Base-by-base conservation (phyloP, 1,284 basidiomycete genomes). In the Malassezia psittaci region DNA sequence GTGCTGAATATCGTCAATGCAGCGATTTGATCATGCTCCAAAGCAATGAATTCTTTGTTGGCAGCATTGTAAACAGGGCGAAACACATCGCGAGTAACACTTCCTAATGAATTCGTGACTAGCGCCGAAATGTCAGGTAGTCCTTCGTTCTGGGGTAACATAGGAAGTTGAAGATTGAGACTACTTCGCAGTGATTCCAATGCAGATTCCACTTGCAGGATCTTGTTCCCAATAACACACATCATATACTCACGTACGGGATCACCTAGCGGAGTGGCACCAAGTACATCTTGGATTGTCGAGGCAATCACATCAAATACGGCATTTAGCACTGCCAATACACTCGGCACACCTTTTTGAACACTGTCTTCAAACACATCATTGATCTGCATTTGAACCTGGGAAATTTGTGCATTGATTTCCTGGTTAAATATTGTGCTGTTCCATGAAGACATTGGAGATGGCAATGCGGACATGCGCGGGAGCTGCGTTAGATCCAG, bases 171-270 rank as follows among this genome's bases (percentile, higher is more conserved):
- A 18, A 57, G 19, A 18, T n/a, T 18, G 9, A 42, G 33, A 15
- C 46, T 40, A 9, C 33, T 18, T 38, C 37, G 51, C 21, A 47
- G 19, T 41, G 33, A 42, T 4, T 6, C 16, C 13, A 52, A 32
- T 18, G 38, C 37, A 12, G 16, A 24, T 18, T 57, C 55, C 6
- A 33, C 38, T 12, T 33, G 40, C 8, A 37, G 19, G 9, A 57
- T 16, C 37, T 57, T 57, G 51, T 43, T 52, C 9, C 55, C 55
- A 0, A 57, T 29, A 19, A 57, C 45, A n/a, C 55, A 57, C 10
- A 19, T 19, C 29, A 36, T 47, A 40, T 48, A 57, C n/a, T 52
- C 40, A 9, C 16, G 3, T 9, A 43, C 55, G 9, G 55, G 55
- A 34, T n/a, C 36, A 15, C 46, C 32, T 19, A 57, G 12, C 21